These are phyloP conservation scores for Pseudozyma sp. DNA, from an alignment of 1,284 basidiomycete genomes.

Conservation along the genomic window DNA sequence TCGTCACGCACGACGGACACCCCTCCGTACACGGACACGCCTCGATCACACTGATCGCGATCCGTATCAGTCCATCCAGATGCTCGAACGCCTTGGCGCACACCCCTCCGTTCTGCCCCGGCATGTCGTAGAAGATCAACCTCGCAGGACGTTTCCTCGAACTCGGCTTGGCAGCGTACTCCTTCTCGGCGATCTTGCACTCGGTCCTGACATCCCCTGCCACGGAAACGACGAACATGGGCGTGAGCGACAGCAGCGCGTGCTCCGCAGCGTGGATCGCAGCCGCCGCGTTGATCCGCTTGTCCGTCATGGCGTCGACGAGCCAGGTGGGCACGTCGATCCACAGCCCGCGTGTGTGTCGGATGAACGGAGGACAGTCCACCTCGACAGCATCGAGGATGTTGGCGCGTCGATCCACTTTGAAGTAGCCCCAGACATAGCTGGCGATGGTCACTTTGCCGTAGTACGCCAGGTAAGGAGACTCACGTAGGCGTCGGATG, in stretches of 20 bases:
- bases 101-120: slow-evolving; percentile 78
- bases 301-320: slow-evolving; percentile 73
- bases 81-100: slow-evolving; percentile 86
- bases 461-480: slow-evolving; percentile 77
- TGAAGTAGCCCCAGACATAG: slow-evolving; percentile 76
- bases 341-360: slow-evolving; percentile 84
- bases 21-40: slow-evolving; percentile 79
- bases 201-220: slow-evolving; percentile 81
- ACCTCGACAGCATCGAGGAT: slow-evolving; percentile 85
- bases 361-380: slow-evolving; percentile 82
- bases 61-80: slow-evolving; percentile 75
- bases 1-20: slow-evolving; percentile 77
- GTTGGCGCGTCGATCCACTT: slow-evolving; percentile 68
- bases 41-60: slow-evolving; percentile 77
- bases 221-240: slow-evolving; percentile 77
- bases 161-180: slow-evolving; percentile 76
- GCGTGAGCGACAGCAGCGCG: slow-evolving; percentile 78
- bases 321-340: slow-evolving; percentile 79
- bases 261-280: slow-evolving; percentile 88
- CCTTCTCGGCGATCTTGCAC: slow-evolving; percentile 82
- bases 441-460: slow-evolving; percentile 79
- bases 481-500: slow-evolving; percentile 77
- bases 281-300: slow-evolving; percentile 77
- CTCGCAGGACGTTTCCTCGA: slow-evolving; percentile 82
- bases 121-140: slow-evolving; percentile 83